These are phyloP conservation scores for Chlorella sp. DNA, from an alignment of 139 green algal genomes.

Conservation along the genomic window DNA sequence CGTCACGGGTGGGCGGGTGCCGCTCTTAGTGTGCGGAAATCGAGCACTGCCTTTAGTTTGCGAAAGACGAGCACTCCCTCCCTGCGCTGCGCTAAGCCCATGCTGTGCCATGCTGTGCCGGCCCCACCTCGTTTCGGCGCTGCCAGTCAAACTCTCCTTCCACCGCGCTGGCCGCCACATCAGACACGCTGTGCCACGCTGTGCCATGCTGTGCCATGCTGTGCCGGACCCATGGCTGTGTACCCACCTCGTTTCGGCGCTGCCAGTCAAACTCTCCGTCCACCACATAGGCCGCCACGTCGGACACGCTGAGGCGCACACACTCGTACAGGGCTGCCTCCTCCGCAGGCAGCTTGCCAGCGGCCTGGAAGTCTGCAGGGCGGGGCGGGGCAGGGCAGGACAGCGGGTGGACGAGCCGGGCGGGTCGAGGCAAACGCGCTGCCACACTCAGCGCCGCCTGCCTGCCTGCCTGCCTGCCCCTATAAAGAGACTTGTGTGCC, in stretches of 20 bases:
- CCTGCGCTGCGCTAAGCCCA: too few relatives aligned
- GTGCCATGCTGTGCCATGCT: too few relatives aligned
- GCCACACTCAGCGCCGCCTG: not conserved
- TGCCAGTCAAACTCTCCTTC: slow-evolving; percentile 56
- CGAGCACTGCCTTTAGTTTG: too few relatives aligned
- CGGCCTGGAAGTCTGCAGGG: slow-evolving; percentile 32
- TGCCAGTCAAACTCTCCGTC: slow-evolving; percentile 57
- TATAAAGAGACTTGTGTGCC: too few relatives aligned
- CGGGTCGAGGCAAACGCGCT: not conserved
- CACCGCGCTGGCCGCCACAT: slow-evolving; percentile 75
- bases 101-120: too few relatives aligned
- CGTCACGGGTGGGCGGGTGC: too few relatives aligned
- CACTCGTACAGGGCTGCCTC: slow-evolving; percentile 85
- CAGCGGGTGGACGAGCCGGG: not conserved
- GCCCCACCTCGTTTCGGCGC: not conserved
- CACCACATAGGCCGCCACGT: slow-evolving; percentile 76
- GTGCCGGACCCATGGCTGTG: too few relatives aligned
- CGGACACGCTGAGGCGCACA: slow-evolving; percentile 56
- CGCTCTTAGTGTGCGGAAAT: too few relatives aligned
- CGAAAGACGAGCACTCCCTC: too few relatives aligned
- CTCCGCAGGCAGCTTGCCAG: slow-evolving; percentile 53
- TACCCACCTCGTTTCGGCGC: not conserved
- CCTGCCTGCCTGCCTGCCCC: not conserved
- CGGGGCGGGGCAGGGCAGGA: too few relatives aligned
- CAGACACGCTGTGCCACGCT: slow-evolving; percentile 17